Percentiles rank a stretch among this genome's conserved stretches.
Evolutionary conservation across 2,329 filamentous ascomycete species (phyloP).

Genomic region (Sporothrix humicola): DNA sequence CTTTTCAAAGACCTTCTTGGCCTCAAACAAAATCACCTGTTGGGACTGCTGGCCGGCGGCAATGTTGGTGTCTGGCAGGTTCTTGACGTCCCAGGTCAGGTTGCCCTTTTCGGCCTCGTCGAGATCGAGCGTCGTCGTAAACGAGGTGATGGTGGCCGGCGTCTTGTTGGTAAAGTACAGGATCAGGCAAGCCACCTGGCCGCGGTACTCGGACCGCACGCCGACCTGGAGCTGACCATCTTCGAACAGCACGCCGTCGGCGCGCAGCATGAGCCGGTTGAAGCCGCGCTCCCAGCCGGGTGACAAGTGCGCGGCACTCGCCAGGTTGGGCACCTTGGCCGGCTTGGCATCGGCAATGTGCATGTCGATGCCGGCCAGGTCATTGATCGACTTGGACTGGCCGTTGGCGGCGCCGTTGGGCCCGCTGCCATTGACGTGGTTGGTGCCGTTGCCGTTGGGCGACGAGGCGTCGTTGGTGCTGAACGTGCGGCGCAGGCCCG

Average conservation of each 20-base stretch:
- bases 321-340: slow-evolving; percentile 78
- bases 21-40: slow-evolving; percentile 94
- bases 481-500: slow-evolving; percentile 85
- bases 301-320: slow-evolving; percentile 88
- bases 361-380: slow-evolving; percentile 85
- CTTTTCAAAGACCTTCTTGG: slow-evolving; percentile 78
- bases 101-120: slow-evolving; percentile 68
- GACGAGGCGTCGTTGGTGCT: slow-evolving; percentile 58
- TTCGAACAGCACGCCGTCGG: slow-evolving; percentile 91
- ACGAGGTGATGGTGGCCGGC: slow-evolving; percentile 80
- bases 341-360: slow-evolving; percentile 63
- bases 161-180: slow-evolving; percentile 97
- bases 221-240: slow-evolving; percentile 94
- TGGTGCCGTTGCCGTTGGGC: slow-evolving; percentile 56
- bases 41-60: slow-evolving; percentile 77
- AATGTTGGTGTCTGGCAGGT: slow-evolving; percentile 82
- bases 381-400: slow-evolving; percentile 58
- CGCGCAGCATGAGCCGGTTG: slow-evolving; percentile 76
- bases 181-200: slow-evolving; percentile 94
- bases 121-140: slow-evolving; percentile 92
- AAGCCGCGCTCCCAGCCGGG: slow-evolving; percentile 94
- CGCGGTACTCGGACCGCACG: slow-evolving; percentile 89
- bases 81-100: slow-evolving; percentile 85
- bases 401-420: slow-evolving; percentile 39
- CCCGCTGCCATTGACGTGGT: slow-evolving; percentile 46